Base-by-base conservation (phyloP, 441 rosid genomes). In the Omphalea diandra region DNA sequence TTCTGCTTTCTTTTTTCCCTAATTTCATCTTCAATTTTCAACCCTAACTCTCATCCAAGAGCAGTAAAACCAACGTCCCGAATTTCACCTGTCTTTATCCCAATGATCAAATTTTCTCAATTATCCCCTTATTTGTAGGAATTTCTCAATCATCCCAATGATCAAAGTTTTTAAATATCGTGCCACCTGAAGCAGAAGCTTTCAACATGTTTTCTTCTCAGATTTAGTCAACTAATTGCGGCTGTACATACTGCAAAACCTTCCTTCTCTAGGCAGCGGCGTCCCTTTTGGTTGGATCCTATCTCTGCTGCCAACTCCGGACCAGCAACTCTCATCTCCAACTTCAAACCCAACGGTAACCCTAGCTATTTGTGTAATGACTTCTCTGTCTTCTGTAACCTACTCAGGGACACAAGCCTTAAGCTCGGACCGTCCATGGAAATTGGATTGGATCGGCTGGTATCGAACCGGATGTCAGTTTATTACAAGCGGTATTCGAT, bases 371-470 rank as follows among this genome's bases (percentile, higher is more conserved):
- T 83, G n/a, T 75, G 43, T 27, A 33, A 75, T 50, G 86, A 86
- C 68, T 76, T 87, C 76, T 68, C 83, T 44, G 63, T 83, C 63
- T 69, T 94, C 69, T 79, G 79, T 58, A 75, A 74, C 66, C 79
- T 90, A 65, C 86, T 90, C 71, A 77, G 76, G n/a, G 79, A 86
- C 76, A 76, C 84, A 7, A 44, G 46, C 65, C 68, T 84, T 58
- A 33, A 46, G 64, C 78, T 85, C 49, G 88, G 86, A 62, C 68
- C 85, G 9, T 70, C 69, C 29, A 87, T 92, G 53, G 83, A 76
- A 24, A 62, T 84, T 1, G 91, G 87, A 10, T 73, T 90, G 55
- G 84, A 87, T 58, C 76, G 64, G 77, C 90, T 9, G 88, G 83
- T 2, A 76, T 87, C 71, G 74, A 85, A 70, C 98, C 90, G 65